Evolutionary conservation across 2,329 filamentous ascomycete species (phyloP).

Genomic region (Botrytis deweyae): DNA sequence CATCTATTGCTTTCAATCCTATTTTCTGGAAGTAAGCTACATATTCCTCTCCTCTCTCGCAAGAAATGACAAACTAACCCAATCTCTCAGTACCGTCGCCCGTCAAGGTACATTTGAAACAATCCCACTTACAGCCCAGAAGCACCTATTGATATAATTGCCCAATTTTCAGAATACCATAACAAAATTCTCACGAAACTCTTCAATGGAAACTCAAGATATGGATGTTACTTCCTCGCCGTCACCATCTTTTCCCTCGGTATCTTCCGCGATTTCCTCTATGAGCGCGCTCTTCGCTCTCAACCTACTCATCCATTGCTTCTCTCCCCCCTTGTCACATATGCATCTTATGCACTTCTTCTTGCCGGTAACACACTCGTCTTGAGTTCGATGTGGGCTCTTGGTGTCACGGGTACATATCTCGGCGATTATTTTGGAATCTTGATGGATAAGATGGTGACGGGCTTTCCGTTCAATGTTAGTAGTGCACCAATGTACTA

Average conservation of each 20-base stretch:
- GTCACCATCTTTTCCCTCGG: slow-evolving; percentile 88
- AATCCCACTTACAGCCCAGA: slow-evolving; percentile 21
- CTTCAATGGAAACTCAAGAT: slow-evolving; percentile 73
- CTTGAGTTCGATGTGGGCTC: slow-evolving; percentile 81
- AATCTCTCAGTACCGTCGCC: slow-evolving; percentile 67
- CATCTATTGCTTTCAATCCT: slow-evolving; percentile 88
- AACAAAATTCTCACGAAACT: slow-evolving; percentile 85
- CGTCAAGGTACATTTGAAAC: slow-evolving; percentile 62
- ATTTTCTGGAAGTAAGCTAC: slow-evolving; percentile 96
- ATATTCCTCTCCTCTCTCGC: slow-evolving; percentile 13
- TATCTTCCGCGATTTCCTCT: slow-evolving; percentile 82
- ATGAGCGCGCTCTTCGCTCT: slow-evolving; percentile 76
- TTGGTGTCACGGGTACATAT: slow-evolving; percentile 94
- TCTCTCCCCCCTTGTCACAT: slow-evolving; percentile 56
- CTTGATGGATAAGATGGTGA: slow-evolving; percentile 92
- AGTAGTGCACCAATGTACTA: slow-evolving; percentile 94
- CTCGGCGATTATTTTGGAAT: slow-evolving; percentile 99
- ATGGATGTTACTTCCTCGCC: slow-evolving; percentile 88
- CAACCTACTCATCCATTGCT: slow-evolving; percentile 76
- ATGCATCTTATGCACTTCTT: slow-evolving; percentile 70
- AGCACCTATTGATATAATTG: slow-evolving; percentile 24
- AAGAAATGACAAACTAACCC: slow-evolving; percentile 18
- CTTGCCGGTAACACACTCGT: slow-evolving; percentile 79
- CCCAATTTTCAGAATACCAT: slow-evolving; percentile 69
- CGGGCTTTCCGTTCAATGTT: slow-evolving; percentile 93